Conservation (phyloP, 139 green algal genomes). For the Haematococcus sp. region DNA sequence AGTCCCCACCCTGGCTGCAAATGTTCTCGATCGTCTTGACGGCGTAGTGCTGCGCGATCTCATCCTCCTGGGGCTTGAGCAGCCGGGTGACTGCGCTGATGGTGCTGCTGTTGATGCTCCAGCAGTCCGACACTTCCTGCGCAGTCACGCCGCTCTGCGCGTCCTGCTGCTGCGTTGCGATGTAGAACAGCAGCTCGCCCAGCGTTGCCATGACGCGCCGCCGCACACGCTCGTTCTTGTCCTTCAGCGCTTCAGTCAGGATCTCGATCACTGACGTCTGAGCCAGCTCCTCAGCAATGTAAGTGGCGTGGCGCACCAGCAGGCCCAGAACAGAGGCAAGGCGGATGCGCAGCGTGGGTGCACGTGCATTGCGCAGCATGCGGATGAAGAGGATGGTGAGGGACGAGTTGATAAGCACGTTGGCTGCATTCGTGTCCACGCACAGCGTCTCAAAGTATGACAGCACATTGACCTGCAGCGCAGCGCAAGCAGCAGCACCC, state of each 20-base stretch:
- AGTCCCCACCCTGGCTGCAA: constrained; percentile 69
- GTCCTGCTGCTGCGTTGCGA: constrained; percentile 83
- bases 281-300: constrained; percentile 72
- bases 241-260: constrained; percentile 69
- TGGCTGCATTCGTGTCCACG: constrained; percentile 68
- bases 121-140: constrained; percentile 41
- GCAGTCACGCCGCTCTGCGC: constrained; percentile 11
- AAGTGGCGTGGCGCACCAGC: constrained; percentile 88
- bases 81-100: constrained; percentile 42
- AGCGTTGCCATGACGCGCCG: constrained; percentile 82
- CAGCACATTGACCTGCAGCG: constrained; percentile 77
- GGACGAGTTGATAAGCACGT: constrained; percentile 85
- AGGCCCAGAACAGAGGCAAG: constrained; percentile 63
- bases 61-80: constrained; percentile 76
- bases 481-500: no score
- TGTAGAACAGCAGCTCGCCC: constrained; percentile 95
- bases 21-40: constrained; percentile 96
- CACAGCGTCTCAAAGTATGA: constrained; percentile 90
- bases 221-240: constrained; percentile 22
- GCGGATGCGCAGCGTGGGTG: constrained; percentile 53
- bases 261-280: constrained; percentile 68
- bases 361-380: constrained; percentile 57
- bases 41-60: constrained; percentile 88
- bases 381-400: constrained; percentile 79
- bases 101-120: constrained; percentile 38